Evolutionary conservation across 768 basidiomycete species (phyloP).

Genomic region (Psilocybe azurescens): DNA sequence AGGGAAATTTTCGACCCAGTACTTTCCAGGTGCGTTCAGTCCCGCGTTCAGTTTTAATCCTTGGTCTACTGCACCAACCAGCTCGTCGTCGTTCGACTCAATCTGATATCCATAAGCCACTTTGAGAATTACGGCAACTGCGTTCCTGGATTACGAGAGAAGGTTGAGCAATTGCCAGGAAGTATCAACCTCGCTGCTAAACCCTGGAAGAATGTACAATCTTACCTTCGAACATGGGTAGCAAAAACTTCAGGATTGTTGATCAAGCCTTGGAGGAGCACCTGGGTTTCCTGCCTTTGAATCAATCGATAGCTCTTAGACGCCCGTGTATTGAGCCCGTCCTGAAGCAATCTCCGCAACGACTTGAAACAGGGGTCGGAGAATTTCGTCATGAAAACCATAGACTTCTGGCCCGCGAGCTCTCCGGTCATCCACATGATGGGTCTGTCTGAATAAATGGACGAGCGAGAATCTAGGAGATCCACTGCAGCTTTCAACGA

Average conservation of each 20-base stretch:
- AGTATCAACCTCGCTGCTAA: background rate
- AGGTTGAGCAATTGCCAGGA: no score
- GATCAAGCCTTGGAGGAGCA: background rate
- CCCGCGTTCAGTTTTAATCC: constrained; percentile 29
- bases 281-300: constrained; percentile 32
- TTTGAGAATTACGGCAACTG: constrained; percentile 39
- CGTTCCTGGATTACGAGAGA: constrained; percentile 27
- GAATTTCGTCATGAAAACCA: constrained; percentile 36
- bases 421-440: constrained; percentile 33
- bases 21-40: constrained; percentile 38
- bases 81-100: constrained; percentile 35
- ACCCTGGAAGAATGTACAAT: background rate
- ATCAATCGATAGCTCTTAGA: constrained; percentile 35
- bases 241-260: constrained; percentile 32
- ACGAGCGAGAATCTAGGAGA: constrained; percentile 51
- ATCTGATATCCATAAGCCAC: constrained; percentile 47
- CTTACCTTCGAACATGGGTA: constrained; percentile 36
- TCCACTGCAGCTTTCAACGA: constrained; percentile 45
- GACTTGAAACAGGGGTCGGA: constrained; percentile 36
- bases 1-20: constrained; percentile 45
- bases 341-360: constrained; percentile 42
- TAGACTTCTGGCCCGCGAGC: constrained; percentile 33
- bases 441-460: constrained; percentile 56
- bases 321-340: constrained; percentile 41
- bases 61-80: constrained; percentile 38